A percentile compares a stretch with the other conserved stretches of the same genome.
Evolutionary conservation across 116 monocot genomes (phyloP).

Genomic region (Trichopus zeylanicus): DNA sequence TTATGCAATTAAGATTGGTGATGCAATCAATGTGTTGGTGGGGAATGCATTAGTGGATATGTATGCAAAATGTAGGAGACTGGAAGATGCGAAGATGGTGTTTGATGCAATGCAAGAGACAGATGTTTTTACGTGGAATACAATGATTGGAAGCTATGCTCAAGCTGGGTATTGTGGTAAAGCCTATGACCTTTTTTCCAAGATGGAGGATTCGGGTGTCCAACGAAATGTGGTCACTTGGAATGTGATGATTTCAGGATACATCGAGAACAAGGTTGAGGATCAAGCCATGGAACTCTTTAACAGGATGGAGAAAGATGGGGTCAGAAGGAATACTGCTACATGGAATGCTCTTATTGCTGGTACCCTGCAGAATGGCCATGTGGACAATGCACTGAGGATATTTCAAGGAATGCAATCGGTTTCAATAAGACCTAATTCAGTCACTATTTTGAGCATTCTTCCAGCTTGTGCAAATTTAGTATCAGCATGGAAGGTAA

Average conservation of each 20-base stretch:
- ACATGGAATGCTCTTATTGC: conserved; percentile 87
- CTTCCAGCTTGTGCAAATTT: conserved; percentile 66
- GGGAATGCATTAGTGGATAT: conserved; percentile 68
- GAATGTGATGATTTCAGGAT: conserved; percentile 85
- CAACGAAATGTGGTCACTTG: conserved; percentile 65
- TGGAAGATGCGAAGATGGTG: conserved; percentile 49
- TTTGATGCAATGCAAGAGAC: conserved; percentile 41
- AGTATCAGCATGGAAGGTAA: conserved; percentile 49
- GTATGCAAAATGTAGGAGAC: conserved; percentile 66
- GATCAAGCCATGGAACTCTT: conserved; percentile 76
- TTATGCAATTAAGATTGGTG: conserved; percentile 41
- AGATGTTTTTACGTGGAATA: conserved; percentile 88
- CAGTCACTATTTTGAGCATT: conserved; percentile 56
- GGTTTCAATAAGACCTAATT: conserved; percentile 37
- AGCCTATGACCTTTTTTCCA: conserved; percentile 68
- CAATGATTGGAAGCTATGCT: conserved; percentile 71
- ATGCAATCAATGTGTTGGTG: conserved; percentile 26
- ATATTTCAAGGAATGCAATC: conserved; percentile 67
- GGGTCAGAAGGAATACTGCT: conserved; percentile 48
- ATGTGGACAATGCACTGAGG: conserved; percentile 37
- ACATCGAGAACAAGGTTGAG: conserved; percentile 66
- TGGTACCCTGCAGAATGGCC: conserved; percentile 55
- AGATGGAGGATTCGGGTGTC: conserved; percentile 58
- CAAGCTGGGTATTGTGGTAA: conserved; percentile 66
- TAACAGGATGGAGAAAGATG: conserved; percentile 60